Evolutionary conservation across 177 flowering plant genomes (phyloP), one percentile per base, ranked within the genome.

Genomic region (Vitis hybrid): DNA sequence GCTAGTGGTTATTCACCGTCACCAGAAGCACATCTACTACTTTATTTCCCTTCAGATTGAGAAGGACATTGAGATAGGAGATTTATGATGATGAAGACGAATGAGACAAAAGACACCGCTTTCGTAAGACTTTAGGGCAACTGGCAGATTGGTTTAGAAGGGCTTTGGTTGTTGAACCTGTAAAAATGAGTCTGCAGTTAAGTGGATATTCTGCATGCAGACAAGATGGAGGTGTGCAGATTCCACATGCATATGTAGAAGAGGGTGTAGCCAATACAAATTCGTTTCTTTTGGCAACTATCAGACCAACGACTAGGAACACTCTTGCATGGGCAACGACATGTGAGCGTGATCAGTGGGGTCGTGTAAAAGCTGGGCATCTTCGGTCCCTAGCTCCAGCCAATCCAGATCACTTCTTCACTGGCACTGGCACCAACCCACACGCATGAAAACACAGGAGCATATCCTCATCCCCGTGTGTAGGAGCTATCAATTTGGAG

Each of bases 201-300:
- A 96, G 99, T 87, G 99, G 99, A 61, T 96, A 96, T 78, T 96
- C 99, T 76, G 98, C 99, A 3, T 96, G 99, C 73, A 98, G 99
- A 61, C 99, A 96, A 79, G 99, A 96, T 85, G 99, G 99, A 39
- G 99, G 99, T 58, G 99, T 96, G 10, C 99, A 93, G 74, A 94
- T 96, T 73, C 99, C 99, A 51, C 88, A 85, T 56, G 90, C 88
- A 86, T 96, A 92, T 78, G 90, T 96, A 14, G 99, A 96, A 94
- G 97, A 86, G 85, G 97, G 97, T 71, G 86, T 94, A 76, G 84
- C 88, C 70, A 83, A 85, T 77, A 89, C 98, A 5, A 97, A 93
- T 71, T 84, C 93, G 71, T 97, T 96, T 75, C 98, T 96, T 56
- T 75, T 96, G 76, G 98, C 93, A 68, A 95, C 99, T 18, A 92